Base-by-base conservation (phyloP, 768 basidiomycete genomes). In the Nidula microcarpa region DNA sequence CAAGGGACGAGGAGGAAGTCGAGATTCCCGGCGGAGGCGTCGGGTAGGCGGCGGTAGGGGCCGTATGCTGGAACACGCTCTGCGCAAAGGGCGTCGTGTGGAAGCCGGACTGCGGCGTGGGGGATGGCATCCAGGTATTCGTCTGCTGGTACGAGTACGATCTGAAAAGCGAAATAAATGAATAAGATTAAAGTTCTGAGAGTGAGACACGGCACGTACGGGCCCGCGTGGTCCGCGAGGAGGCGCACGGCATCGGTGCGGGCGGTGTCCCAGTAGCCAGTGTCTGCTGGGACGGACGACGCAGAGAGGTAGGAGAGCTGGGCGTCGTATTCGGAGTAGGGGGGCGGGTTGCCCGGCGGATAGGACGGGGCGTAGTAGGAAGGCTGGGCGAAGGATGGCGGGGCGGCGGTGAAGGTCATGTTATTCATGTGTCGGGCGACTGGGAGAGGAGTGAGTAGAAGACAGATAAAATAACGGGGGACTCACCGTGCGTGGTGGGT, bases 1-100 rank as follows among this genome's bases (percentile, higher is more conserved):
- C 89, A 52, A 90, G 79, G 10, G 89, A 91, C 13, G 89, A 91
- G 1, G 88, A 87, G 1, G 78, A 81, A n/a, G 77, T 73, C 36
- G 72, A 78, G 39, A 87, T 82, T 10, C 78, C 77, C 1, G 86
- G 85, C 14, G 82, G 82, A 18, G 85, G 86, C 2, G 88, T 88
- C 2, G 87, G 88, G 68, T 91, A 91, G 1, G 82, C 77, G 3
- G 76, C 72, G 14, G 75, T 75, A n/a, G 87, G 84, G 3, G 75
- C 67, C 33, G 80, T 77, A 11, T 80, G 80, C 53, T 86, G 86
- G 50, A 89, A 76, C 18, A 91, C 60, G 2, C 86, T 81, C 53
- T 83, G 82, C 0, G 87, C 81, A 60, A 89, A 81, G 0, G 81
- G 65, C 7, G 71, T 76, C 1, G 83, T 75, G 46, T 80, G 76